Evolutionary conservation across 192 early-diverging fungal species (phyloP), one percentile per base, ranked within the genome.

Genomic region (Dispira simplex): DNA sequence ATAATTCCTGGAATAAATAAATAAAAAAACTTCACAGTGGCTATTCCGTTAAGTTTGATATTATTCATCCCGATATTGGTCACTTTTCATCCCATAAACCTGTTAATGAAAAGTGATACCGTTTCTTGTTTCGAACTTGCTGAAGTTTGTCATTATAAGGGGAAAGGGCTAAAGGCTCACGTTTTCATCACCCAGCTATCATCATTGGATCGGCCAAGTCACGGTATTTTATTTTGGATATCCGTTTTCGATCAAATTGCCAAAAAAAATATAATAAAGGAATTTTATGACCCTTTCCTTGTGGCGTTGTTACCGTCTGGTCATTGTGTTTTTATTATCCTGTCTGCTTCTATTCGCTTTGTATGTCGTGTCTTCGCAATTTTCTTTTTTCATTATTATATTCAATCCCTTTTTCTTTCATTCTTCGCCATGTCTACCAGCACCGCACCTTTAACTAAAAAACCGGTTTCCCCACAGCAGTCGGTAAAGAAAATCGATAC

Each of bases 351-450:
- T 4, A 1, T 59, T 27, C n/a, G 5, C 16, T 59, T 59, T 26
- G 18, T 44, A 59, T 10, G 1, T 9, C 58, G 2, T 5, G 32
- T 39, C 10, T 20, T 25, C 4, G 8, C 58, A 4, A 1, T 6
- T 63, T 56, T 44, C 58, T n/a, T 44, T 59, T n/a, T 44, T 44
- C 8, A 59, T 26, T 8, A 51, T 64, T 59, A 63, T 9, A 44
- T 59, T 39, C 8, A 25, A 59, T 44, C 9, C n/a, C 8, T 5
- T 27, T 4, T 25, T 59, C 5, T 59, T 59, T 26, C 16, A 59
- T 28, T 39, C 57, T 20, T 16, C 4, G 11, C 26, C 28, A 16
- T 16, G 28, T 28, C 26, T 1, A 39, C 57, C 23, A 59, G 5
- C 16, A 18, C 57, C 6, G 57, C 26, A 4, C 2, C 57, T 23